A percentile compares a stretch with the other conserved stretches of the same genome.
Conservation (phyloP, 805 yeast species). For the Starmerella asiatica region DNA sequence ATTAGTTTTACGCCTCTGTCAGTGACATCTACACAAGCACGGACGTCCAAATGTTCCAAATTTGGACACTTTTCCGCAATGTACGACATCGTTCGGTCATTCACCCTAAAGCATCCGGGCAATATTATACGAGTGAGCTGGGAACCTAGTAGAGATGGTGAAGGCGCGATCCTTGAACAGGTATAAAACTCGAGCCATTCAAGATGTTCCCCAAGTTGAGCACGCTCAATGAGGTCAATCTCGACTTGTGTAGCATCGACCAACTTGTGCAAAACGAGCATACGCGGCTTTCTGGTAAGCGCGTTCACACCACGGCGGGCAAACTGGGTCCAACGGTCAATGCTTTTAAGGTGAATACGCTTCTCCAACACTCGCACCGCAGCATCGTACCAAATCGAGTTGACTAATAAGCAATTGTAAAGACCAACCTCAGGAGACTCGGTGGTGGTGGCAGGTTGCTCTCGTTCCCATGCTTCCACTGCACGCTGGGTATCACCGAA, state of each 20-base stretch:
- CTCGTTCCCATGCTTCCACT: slow-evolving; percentile 31
- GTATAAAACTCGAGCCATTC: slow-evolving; percentile 69
- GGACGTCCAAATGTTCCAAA: slow-evolving; percentile 52
- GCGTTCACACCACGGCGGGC: slow-evolving; percentile 20
- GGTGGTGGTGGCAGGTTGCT: slow-evolving; percentile 10
- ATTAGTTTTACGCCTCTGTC: slow-evolving; percentile 65
- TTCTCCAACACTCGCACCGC: slow-evolving; percentile 43
- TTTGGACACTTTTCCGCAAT: slow-evolving; percentile 45
- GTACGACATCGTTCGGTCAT: slow-evolving; percentile 43
- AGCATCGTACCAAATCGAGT: slow-evolving; percentile 47
- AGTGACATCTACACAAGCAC: slow-evolving; percentile 70
- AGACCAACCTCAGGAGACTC: slow-evolving; percentile 28
- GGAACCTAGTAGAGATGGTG: slow-evolving; percentile 34
- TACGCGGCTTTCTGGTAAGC: slow-evolving; percentile 22
- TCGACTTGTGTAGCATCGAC: slow-evolving; percentile 41
- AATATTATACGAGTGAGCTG: slow-evolving; percentile 37
- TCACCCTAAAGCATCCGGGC: slow-evolving; percentile 56
- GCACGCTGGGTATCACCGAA: slow-evolving; percentile 44
- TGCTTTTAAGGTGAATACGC: slow-evolving; percentile 42
- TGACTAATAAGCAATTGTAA: slow-evolving; percentile 54
- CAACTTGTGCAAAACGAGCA: slow-evolving; percentile 56
- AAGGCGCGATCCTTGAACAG: slow-evolving; percentile 60
- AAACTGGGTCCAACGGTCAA: slow-evolving; percentile 35
- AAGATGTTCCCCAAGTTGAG: slow-evolving; percentile 36
- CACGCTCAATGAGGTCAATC: slow-evolving; percentile 35